phyloP scores from a whole-genome alignment of 495 filamentous ascomycete species.

The Xanthoparmelia taractica region DNA sequence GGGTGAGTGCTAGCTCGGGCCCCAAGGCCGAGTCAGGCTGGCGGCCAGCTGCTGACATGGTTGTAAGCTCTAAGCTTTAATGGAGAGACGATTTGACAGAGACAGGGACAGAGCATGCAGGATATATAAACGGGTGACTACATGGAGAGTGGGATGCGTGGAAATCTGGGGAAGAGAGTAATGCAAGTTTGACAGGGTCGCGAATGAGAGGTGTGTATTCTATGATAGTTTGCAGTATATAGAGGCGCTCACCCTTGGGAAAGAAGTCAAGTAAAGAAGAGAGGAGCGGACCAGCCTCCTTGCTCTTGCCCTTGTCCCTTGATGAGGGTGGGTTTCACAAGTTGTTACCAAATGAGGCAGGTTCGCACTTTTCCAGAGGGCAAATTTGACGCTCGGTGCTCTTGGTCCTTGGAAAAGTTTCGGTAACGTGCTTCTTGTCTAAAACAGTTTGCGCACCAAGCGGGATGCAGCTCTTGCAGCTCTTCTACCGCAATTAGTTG shows the following conservation, averaged over 20 bases:
- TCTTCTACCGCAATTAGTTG: background rate
- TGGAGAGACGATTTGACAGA: background rate
- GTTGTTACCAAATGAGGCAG: background rate
- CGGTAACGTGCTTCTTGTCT: conserved; percentile 18
- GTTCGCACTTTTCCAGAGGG: conserved; percentile 1
- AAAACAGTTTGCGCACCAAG: conserved; percentile 17
- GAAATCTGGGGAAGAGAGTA: conserved; percentile 11
- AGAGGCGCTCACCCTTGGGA: conserved; percentile 5
- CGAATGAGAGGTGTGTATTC: background rate
- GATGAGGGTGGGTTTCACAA: conserved; percentile 8
- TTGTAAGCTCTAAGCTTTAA: conserved; percentile 15
- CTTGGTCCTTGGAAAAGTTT: background rate
- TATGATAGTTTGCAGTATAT: background rate
- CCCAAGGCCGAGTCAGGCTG: conserved; percentile 5
- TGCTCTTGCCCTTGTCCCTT: conserved; percentile 13
- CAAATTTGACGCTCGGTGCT: conserved; percentile 1
- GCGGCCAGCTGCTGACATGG: conserved; percentile 12
- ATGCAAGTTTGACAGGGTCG: conserved; percentile 9
- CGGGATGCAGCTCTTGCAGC: conserved; percentile 8
- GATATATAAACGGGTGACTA: background rate
- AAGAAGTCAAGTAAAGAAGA: background rate
- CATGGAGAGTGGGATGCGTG: background rate
- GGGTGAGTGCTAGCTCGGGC: conserved; percentile 6
- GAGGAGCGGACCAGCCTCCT: conserved; percentile 13
- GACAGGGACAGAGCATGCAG: background rate